These are phyloP conservation scores for Helotiales sp. DNA, from an alignment of 2,329 filamentous ascomycete genomes.

Conservation along the genomic window DNA sequence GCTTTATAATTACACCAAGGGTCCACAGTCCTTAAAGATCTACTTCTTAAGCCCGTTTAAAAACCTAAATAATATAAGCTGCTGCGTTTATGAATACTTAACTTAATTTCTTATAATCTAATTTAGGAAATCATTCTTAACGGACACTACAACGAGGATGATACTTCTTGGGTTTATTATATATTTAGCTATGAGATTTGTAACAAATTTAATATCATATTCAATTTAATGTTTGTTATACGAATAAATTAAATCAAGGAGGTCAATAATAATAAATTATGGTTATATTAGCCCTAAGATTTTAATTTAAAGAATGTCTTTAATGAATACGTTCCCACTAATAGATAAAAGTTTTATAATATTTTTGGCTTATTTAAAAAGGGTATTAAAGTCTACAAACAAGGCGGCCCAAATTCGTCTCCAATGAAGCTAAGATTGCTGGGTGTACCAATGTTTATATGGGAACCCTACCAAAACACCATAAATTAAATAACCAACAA, in stretches of 20 bases:
- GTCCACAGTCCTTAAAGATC: constrained; percentile 25
- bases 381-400: constrained; percentile 12
- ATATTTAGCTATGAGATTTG: constrained; percentile 53
- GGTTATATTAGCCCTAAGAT: constrained; percentile 36
- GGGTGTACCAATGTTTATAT: neutral
- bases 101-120: constrained; percentile 5
- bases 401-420: neutral
- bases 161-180: constrained; percentile 55
- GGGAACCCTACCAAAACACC: neutral
- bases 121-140: constrained; percentile 20
- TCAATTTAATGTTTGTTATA: constrained; percentile 51
- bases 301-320: constrained; percentile 17
- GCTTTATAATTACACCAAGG: constrained; percentile 57
- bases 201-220: constrained; percentile 51
- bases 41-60: constrained; percentile 16
- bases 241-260: constrained; percentile 60
- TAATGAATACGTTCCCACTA: constrained; percentile 10
- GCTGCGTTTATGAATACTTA: neutral
- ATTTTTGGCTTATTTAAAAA: constrained; percentile 12
- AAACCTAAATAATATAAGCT: constrained; percentile 17
- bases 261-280: constrained; percentile 62
- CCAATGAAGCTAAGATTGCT: neutral
- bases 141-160: constrained; percentile 45
- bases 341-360: constrained; percentile 5
- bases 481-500: neutral